Evolutionary conservation across 352 stramenopile genomes (phyloP).

Genomic region (Globisporangium takayamanum): DNA sequence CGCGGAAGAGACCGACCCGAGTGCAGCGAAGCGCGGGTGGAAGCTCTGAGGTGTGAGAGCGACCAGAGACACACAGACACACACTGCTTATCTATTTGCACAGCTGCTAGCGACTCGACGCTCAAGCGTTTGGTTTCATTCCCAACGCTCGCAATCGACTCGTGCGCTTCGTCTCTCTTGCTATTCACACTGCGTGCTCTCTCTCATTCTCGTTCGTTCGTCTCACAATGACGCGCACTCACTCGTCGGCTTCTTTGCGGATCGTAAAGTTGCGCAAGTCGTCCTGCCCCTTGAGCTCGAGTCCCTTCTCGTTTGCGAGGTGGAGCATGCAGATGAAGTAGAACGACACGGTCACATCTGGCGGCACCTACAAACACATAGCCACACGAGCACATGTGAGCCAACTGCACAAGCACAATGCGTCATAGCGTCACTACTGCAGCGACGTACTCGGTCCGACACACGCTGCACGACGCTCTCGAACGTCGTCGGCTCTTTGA

Average conservation of each 20-base stretch:
- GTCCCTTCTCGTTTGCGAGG: conserved; percentile 97
- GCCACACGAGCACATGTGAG: not conserved
- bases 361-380: conserved; percentile 59
- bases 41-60: conserved; percentile 28
- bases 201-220: conserved; percentile 5
- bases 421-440: no score
- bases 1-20: conserved; percentile 13
- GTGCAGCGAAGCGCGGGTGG: conserved; percentile 43
- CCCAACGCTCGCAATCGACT: not conserved
- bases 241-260: conserved; percentile 25
- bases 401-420: no score
- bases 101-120: not conserved
- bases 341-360: conserved; percentile 95
- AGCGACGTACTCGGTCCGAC: conserved; percentile 51
- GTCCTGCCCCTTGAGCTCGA: conserved; percentile 80
- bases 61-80: not conserved
- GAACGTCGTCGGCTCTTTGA: conserved; percentile 56
- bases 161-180: not conserved
- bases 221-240: conserved; percentile 2
- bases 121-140: not conserved
- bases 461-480: conserved; percentile 89
- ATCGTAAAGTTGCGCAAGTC: conserved; percentile 78
- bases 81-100: conserved; percentile 13
- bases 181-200: not conserved
- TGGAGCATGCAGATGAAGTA: conserved; percentile 99